Evolutionary conservation across 73 alveolate genomes (phyloP), one percentile per base, ranked within the genome.

Genomic region (Breviolum minutum): DNA sequence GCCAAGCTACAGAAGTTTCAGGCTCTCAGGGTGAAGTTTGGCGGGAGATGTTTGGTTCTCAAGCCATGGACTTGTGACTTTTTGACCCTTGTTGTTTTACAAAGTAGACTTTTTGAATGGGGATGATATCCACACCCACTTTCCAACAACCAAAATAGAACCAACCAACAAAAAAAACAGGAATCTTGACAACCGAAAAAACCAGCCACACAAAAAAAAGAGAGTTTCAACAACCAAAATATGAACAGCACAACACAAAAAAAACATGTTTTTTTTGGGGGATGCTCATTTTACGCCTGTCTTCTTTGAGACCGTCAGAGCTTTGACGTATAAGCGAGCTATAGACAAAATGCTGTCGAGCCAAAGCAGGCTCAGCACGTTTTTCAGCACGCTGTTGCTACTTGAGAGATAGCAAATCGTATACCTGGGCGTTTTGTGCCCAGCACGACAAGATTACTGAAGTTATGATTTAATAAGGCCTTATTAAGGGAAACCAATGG

Each of bases 271-370:
- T 40, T 40, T 40, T 40, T 40, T 40, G 54, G 20, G 81, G 81
- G 82, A 71, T 24, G 86, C n/a, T 80, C 88, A 80, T 40, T 40
- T 40, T 40, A 40, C 54, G 54, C 54, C 54, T 40, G 54, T 40
- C 54, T 68, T 24, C 97, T 70, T 70, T 77, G 87, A n/a, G 87
- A 62, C 97, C 20, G 97, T 40, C 76, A 90, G 97, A n/a, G 97
- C 97, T 22, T 77, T 71, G 40, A 29, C 61, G 48, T 90, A 90
- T 30, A 90, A 62, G 11, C 97, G 97, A 19, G 64, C 82, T 71
- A 90, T 90, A 30, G 88, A 90, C 76, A 48, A 70, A 62, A 54
- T 48, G 77, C 97, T 90, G 97, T 90, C 97, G 68, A 90, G 40
- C 97, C 97, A 90, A 61, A 62, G 62, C 63, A 90, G 63, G 63